These are phyloP conservation scores for Mrakia gelida DNA, from an alignment of 768 basidiomycete genomes.

Conservation along the genomic window DNA sequence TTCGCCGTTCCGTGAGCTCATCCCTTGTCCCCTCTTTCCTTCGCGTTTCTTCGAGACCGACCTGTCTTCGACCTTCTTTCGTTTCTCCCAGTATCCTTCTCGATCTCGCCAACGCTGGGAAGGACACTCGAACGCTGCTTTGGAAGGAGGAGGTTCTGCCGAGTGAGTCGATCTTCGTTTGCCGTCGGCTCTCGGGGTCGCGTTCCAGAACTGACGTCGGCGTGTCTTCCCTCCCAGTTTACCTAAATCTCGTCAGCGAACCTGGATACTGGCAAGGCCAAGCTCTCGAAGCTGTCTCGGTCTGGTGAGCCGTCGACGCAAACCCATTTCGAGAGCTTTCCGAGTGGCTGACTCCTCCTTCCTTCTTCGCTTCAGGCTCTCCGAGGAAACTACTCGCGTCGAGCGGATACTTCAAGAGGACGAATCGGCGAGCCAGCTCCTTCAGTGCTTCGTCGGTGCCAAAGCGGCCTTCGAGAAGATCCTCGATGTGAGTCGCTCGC, in stretches of 20 bases:
- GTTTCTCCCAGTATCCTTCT: constrained; percentile 60
- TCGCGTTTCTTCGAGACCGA: too few species aligned
- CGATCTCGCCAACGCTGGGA: constrained; percentile 90
- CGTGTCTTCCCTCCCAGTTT: constrained; percentile 34
- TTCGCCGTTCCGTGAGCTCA: constrained; percentile 69
- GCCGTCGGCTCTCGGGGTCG: background rate
- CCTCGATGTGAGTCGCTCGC: constrained; percentile 59
- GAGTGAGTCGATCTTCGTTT: constrained; percentile 34
- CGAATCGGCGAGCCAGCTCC: constrained; percentile 60
- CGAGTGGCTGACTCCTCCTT: background rate
- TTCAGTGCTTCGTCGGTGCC: constrained; percentile 73
- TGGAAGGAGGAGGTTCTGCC: constrained; percentile 91
- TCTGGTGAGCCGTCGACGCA: constrained; percentile 61
- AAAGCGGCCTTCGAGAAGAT: constrained; percentile 77
- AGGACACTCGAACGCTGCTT: constrained; percentile 78
- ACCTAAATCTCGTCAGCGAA: constrained; percentile 43
- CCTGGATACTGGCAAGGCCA: constrained; percentile 61
- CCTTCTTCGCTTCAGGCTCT: constrained; percentile 57
- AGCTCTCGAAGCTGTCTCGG: constrained; percentile 80
- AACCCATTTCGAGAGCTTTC: background rate
- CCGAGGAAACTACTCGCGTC: constrained; percentile 89
- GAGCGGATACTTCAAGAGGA: constrained; percentile 78
- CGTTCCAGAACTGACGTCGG: background rate
- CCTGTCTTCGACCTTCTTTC: background rate
- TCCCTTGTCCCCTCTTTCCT: background rate